Conservation (phyloP, 164 flowering plant genomes). For the Vitis riparia region DNA sequence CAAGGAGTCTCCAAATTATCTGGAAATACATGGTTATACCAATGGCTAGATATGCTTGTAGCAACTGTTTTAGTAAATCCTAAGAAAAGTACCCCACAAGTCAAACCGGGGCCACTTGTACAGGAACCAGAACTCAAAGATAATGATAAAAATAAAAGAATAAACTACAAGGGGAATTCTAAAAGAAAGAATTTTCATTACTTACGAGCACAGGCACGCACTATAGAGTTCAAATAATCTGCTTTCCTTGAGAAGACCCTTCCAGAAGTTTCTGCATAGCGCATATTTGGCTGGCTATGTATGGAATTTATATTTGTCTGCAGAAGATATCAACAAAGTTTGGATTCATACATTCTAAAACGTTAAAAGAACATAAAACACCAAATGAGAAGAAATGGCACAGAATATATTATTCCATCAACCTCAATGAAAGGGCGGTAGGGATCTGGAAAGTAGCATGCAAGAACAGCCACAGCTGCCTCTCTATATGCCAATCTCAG, state of each 20-base stretch:
- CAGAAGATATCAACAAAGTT: slow-evolving; percentile 13
- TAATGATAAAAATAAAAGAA: neutral
- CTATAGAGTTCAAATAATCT: slow-evolving; percentile 77
- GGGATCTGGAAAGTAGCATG: slow-evolving; percentile 84
- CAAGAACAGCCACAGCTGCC: slow-evolving; percentile 96
- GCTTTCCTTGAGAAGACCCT: slow-evolving; percentile 63
- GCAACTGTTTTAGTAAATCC: too few relatives aligned
- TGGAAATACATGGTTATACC: too few relatives aligned
- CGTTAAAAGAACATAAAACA: neutral
- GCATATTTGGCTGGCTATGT: slow-evolving; percentile 72
- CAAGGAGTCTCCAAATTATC: too few relatives aligned
- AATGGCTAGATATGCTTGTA: too few relatives aligned
- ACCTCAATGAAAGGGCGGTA: slow-evolving; percentile 79
- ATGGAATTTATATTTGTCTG: slow-evolving; percentile 86
- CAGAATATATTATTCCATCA: neutral
- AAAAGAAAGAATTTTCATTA: slow-evolving; percentile 9
- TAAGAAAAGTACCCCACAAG: too few relatives aligned
- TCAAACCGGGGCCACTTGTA: too few relatives aligned
- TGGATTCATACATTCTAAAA: neutral
- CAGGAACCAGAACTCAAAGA: too few relatives aligned
- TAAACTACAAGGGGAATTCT: neutral
- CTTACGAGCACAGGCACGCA: slow-evolving; percentile 98
- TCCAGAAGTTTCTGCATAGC: slow-evolving; percentile 58
- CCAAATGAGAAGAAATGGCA: neutral
- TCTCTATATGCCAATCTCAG: slow-evolving; percentile 92